These are phyloP conservation scores for Tetrahymena thermophila DNA, from an alignment of 73 alveolate genomes.

Conservation along the genomic window DNA sequence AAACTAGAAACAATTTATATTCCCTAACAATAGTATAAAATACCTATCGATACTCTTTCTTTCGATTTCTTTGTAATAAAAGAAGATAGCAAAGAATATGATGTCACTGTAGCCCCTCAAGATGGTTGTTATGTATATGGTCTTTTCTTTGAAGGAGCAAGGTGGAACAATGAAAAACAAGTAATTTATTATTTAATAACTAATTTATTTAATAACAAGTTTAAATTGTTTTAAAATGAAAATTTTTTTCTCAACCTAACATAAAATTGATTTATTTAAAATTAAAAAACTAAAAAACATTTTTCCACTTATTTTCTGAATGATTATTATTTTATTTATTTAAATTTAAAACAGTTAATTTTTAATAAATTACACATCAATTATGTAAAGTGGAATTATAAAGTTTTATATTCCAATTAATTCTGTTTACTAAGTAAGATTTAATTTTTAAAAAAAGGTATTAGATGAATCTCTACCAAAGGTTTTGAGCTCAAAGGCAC, in stretches of 20 bases:
- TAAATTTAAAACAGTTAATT: no score
- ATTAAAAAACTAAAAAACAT: no score
- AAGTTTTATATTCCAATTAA: not conserved
- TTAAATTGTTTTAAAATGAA: not conserved
- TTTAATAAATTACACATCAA: no score
- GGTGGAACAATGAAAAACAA: slow-evolving; percentile 92
- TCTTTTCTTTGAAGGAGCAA: slow-evolving; percentile 98
- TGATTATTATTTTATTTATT: no score
- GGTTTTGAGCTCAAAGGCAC: slow-evolving; percentile 77
- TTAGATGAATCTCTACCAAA: slow-evolving; percentile 97
- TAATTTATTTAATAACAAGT: not conserved
- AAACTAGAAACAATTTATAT: slow-evolving; percentile 68
- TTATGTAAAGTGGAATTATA: not conserved
- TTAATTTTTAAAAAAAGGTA: slow-evolving; percentile 52
- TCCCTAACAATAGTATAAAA: slow-evolving; percentile 80
- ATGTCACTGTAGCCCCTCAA: slow-evolving; percentile 76
- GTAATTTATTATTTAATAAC: not conserved
- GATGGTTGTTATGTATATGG: slow-evolving; percentile 99
- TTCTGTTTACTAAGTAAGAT: slow-evolving; percentile 33
- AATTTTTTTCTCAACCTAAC: not conserved
- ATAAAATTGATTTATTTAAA: no score
- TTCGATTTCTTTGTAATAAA: slow-evolving; percentile 88
- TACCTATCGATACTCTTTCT: slow-evolving; percentile 87
- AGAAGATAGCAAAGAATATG: slow-evolving; percentile 77
- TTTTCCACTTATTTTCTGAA: no score